Percentiles rank a stretch among this genome's conserved stretches.
These are phyloP conservation scores for Trametes elegans DNA, from an alignment of 768 basidiomycete species.

Conservation along the genomic window DNA sequence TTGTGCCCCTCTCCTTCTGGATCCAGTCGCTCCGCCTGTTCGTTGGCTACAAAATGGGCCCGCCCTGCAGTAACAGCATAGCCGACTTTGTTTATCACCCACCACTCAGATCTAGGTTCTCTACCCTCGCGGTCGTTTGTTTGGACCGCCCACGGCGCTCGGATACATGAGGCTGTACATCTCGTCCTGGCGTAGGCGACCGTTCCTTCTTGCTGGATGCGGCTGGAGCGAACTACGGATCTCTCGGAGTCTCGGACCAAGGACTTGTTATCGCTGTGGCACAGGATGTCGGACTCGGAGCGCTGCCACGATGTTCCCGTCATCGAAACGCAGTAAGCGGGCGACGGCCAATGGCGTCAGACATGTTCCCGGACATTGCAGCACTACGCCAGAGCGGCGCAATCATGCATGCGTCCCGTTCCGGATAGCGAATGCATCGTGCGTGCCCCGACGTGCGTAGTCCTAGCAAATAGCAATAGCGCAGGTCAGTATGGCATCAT, in stretches of 20 bases:
- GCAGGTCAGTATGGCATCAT: slow-evolving; percentile 1
- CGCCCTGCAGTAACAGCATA: too few species aligned
- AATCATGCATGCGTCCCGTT: slow-evolving; percentile 1
- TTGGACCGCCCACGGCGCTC: too few species aligned
- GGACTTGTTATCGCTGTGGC: background rate
- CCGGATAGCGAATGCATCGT: background rate
- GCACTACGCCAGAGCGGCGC: slow-evolving; percentile 11
- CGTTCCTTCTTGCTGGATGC: too few species aligned
- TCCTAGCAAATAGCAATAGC: background rate
- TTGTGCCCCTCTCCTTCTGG: too few species aligned
- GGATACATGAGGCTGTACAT: too few species aligned
- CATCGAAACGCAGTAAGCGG: background rate
- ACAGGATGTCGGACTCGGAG: background rate
- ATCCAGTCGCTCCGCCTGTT: too few species aligned
- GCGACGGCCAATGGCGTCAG: slow-evolving; percentile 9
- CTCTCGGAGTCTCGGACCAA: background rate
- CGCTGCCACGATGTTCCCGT: background rate
- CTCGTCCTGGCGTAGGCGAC: too few species aligned
- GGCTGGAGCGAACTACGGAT: too few species aligned
- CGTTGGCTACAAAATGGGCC: too few species aligned
- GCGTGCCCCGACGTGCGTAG: background rate
- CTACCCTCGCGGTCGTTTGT: too few species aligned
- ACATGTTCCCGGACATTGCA: background rate
- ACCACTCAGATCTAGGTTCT: too few species aligned
- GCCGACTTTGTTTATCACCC: too few species aligned